Percentiles rank a stretch among this genome's conserved stretches.
Evolutionary conservation across 805 yeast species (phyloP).

Genomic region (Zygoascus biomembranicola): DNA sequence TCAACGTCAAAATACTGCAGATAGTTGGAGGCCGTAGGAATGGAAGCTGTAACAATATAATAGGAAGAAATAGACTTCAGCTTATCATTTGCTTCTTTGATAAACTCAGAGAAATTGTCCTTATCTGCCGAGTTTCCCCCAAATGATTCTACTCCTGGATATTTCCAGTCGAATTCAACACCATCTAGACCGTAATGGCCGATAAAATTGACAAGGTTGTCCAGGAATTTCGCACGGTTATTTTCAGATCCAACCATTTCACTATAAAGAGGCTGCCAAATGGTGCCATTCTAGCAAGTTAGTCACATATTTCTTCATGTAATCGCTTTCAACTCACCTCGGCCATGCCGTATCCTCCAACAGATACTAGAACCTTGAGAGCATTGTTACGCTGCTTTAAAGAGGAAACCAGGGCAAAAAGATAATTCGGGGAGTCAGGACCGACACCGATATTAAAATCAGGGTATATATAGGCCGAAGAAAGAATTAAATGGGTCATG

Average conservation of each 20-base stretch:
- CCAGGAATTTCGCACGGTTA: background rate
- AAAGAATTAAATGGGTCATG: background rate
- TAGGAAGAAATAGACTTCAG: background rate
- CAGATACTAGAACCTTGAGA: background rate
- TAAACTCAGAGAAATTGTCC: background rate
- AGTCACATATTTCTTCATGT: background rate
- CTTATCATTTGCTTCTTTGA: background rate
- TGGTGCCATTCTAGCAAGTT: background rate
- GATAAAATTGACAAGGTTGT: background rate
- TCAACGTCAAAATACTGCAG: background rate
- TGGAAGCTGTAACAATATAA: background rate
- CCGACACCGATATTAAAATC: background rate
- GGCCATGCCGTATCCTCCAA: background rate
- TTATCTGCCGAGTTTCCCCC: background rate
- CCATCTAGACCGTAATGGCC: background rate
- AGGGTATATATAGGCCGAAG: background rate
- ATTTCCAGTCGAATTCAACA: background rate
- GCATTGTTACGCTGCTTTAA: background rate
- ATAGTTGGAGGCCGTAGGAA: background rate
- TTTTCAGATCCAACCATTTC: background rate
- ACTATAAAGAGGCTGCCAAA: background rate
- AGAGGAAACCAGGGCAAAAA: background rate
- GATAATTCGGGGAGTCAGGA: background rate
- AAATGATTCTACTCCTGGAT: background rate
- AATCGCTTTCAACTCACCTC: background rate